A percentile compares a stretch with the other conserved stretches of the same genome.
phyloP scores from a whole-genome alignment of 2,329 filamentous ascomycete genomes.

The Penicillium sp. region DNA sequence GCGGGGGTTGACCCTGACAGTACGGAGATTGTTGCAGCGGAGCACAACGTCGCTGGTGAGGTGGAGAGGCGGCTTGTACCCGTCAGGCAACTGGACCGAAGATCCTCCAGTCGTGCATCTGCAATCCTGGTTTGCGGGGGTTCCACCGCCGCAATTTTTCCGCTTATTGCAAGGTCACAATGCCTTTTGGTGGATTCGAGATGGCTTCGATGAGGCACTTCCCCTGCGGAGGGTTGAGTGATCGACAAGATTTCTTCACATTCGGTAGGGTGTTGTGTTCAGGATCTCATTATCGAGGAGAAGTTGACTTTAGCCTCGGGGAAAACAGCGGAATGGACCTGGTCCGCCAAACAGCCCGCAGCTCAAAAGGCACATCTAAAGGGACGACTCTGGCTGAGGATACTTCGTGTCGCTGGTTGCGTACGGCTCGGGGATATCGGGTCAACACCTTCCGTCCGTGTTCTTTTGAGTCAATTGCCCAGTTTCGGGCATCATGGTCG shows the following conservation, averaged over 20 bases:
- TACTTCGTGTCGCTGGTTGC: not conserved
- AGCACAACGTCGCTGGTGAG: conserved; percentile 6
- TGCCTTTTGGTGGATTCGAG: not conserved
- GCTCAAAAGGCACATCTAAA: not conserved
- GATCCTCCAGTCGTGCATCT: conserved; percentile 16
- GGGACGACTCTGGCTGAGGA: not conserved
- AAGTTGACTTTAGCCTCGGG: not conserved
- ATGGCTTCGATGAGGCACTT: not conserved
- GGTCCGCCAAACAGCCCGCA: not conserved
- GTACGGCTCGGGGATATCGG: not conserved
- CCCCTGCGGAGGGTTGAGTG: not conserved
- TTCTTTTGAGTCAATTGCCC: not conserved
- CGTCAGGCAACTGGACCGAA: conserved; percentile 13
- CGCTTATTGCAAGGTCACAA: conserved; percentile 19
- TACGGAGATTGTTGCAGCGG: conserved; percentile 6
- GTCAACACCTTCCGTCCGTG: not conserved
- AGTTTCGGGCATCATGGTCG: not conserved
- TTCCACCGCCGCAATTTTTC: conserved; percentile 23
- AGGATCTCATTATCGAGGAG: not conserved
- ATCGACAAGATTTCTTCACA: not conserved
- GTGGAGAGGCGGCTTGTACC: conserved; percentile 8
- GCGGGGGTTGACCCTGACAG: conserved; percentile 5
- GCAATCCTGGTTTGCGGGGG: conserved; percentile 5
- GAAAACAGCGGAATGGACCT: not conserved
- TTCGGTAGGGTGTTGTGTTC: not conserved